Evolutionary conservation across 225 moss, liverwort and hornwort species (phyloP).

Genomic region (Polytrichum formosum): DNA sequence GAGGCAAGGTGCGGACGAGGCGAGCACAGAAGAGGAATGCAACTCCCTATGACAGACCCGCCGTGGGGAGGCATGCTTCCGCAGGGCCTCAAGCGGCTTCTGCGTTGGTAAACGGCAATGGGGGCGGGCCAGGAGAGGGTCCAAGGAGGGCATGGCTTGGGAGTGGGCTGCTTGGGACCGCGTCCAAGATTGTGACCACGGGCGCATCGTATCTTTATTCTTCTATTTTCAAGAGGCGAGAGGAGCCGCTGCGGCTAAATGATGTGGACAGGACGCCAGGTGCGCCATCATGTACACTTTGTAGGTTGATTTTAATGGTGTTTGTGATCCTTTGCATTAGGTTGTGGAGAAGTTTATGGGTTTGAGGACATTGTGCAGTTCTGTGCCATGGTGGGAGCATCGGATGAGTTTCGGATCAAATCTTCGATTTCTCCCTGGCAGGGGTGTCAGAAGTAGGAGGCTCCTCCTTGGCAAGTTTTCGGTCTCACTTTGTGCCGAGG

Average conservation of each 20-base stretch:
- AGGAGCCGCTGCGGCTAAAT: conserved; percentile 41
- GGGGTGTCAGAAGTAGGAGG: too few species aligned
- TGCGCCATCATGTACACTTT: conserved; percentile 12
- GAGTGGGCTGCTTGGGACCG: conserved; percentile 65
- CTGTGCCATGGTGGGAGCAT: too few species aligned
- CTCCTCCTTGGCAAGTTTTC: too few species aligned
- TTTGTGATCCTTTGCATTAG: not conserved
- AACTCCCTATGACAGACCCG: conserved; percentile 81
- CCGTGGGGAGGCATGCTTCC: conserved; percentile 74
- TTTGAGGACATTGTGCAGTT: not conserved
- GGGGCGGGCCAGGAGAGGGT: conserved; percentile 16
- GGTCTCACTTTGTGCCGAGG: too few species aligned
- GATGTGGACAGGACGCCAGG: conserved; percentile 51
- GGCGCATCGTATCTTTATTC: conserved; percentile 82
- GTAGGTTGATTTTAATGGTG: not conserved
- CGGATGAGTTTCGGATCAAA: too few species aligned
- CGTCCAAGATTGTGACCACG: conserved; percentile 76
- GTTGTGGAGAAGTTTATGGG: conserved; percentile 6
- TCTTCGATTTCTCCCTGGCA: too few species aligned
- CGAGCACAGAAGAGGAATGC: conserved; percentile 53
- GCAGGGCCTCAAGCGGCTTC: conserved; percentile 82
- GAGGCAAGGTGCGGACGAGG: conserved; percentile 50
- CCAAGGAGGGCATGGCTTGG: conserved; percentile 50
- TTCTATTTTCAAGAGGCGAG: conserved; percentile 75
- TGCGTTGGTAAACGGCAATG: conserved; percentile 52